Percentiles rank a stretch among this genome's conserved stretches.
These are phyloP conservation scores for Eimeria acervulina DNA, from an alignment of 169 alveolate species.

Conservation along the genomic window DNA sequence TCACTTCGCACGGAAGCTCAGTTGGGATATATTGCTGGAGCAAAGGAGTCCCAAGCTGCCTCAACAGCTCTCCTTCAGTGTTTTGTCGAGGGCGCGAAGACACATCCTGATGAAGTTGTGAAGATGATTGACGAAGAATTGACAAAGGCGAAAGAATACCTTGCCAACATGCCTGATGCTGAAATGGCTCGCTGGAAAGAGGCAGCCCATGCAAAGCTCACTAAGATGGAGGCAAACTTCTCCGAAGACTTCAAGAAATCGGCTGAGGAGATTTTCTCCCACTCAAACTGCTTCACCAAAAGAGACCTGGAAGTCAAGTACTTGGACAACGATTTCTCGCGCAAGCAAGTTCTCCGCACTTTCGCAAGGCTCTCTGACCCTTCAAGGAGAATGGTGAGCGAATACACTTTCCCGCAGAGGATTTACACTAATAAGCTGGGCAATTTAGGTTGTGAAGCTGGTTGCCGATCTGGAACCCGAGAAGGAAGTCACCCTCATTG, in stretches of 20 bases:
- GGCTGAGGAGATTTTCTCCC: slow-evolving; percentile 71
- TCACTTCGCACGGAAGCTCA: slow-evolving; percentile 85
- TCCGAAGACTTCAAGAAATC: slow-evolving; percentile 77
- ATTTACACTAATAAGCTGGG: not conserved
- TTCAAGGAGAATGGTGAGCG: slow-evolving; percentile 70
- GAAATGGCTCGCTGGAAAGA: slow-evolving; percentile 83
- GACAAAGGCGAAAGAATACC: slow-evolving; percentile 30
- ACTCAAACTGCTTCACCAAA: slow-evolving; percentile 80
- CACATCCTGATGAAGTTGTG: slow-evolving; percentile 83
- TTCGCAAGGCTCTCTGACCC: slow-evolving; percentile 77
- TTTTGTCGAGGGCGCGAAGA: slow-evolving; percentile 78
- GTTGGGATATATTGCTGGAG: slow-evolving; percentile 85
- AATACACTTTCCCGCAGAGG: not conserved
- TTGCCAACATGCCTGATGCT: slow-evolving; percentile 72
- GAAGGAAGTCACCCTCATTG: slow-evolving; percentile 75
- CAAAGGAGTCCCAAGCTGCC: slow-evolving; percentile 75
- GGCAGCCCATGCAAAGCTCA: slow-evolving; percentile 73
- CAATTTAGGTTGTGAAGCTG: slow-evolving; percentile 72
- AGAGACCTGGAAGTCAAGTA: slow-evolving; percentile 67
- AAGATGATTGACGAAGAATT: slow-evolving; percentile 75
- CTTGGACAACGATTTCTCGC: slow-evolving; percentile 63
- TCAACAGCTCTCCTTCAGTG: slow-evolving; percentile 80
- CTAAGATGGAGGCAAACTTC: slow-evolving; percentile 68
- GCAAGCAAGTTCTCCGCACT: slow-evolving; percentile 70
- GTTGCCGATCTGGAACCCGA: slow-evolving; percentile 76